These are phyloP conservation scores for Ambrosia trifida DNA, from an alignment of 129 eudicot genomes.

Conservation along the genomic window DNA sequence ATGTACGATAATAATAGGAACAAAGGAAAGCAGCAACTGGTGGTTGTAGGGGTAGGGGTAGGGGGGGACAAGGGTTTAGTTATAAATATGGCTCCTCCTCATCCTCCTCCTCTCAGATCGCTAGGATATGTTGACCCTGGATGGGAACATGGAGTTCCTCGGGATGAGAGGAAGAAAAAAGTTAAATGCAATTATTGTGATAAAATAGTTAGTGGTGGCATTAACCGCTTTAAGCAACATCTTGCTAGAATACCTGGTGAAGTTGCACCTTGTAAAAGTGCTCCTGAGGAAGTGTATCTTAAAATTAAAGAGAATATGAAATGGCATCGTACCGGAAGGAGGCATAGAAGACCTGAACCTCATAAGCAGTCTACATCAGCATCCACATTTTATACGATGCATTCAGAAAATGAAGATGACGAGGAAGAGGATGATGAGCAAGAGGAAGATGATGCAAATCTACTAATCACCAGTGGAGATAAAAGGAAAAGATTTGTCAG, in stretches of 20 bases:
- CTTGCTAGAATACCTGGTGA: slow-evolving; percentile 97
- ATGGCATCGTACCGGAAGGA: slow-evolving; percentile 97
- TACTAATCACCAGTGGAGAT: slow-evolving; percentile 50
- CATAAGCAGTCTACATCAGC: slow-evolving; percentile 41
- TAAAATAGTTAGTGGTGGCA: slow-evolving; percentile 94
- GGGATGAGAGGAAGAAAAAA: slow-evolving; percentile 94
- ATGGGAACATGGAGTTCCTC: slow-evolving; percentile 95
- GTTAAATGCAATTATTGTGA: slow-evolving; percentile 97
- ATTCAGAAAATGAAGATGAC: slow-evolving; percentile 73
- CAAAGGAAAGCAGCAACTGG: slow-evolving; percentile 69
- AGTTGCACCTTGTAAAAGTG: slow-evolving; percentile 95
- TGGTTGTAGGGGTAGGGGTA: slow-evolving; percentile 20
- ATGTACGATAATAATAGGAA: slow-evolving; percentile 38
- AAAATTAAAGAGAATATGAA: slow-evolving; percentile 94
- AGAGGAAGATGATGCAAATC: slow-evolving; percentile 55
- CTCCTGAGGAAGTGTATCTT: slow-evolving; percentile 88
- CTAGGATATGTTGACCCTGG: slow-evolving; percentile 97
- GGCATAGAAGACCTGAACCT: slow-evolving; percentile 73
- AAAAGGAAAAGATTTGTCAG: slow-evolving; percentile 42
- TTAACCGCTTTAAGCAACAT: slow-evolving; percentile 93
- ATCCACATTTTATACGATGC: slow-evolving; percentile 52
- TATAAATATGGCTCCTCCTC: slow-evolving; percentile 75
- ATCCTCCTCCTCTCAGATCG: slow-evolving; percentile 69
- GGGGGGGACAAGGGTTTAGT: slow-evolving; percentile 64
- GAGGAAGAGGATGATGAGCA: slow-evolving; percentile 70